Conservation (phyloP, 2,329 filamentous ascomycete genomes). For the Venturia asperata region DNA sequence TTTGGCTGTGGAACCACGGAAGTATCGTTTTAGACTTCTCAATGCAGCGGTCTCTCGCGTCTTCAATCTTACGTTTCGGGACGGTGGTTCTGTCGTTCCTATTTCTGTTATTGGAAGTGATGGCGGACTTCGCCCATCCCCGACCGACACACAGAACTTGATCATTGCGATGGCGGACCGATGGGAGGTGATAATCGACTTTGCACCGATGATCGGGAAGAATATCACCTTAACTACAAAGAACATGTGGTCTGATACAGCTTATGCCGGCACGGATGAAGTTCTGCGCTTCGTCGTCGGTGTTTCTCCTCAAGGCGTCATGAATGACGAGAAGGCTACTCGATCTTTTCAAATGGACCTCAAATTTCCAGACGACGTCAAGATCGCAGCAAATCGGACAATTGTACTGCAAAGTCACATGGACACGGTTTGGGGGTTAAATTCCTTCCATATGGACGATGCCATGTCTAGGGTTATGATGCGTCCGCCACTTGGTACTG, state of each 20-base stretch:
- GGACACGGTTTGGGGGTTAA: constrained; percentile 16
- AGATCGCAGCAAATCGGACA: constrained; percentile 1
- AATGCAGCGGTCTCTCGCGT: constrained; percentile 1
- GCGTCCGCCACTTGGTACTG: constrained; percentile 12
- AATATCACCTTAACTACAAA: constrained; percentile 38
- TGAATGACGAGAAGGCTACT: constrained; percentile 18
- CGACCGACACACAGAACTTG: constrained; percentile 39
- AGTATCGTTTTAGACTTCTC: constrained; percentile 51
- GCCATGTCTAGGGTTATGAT: constrained; percentile 17
- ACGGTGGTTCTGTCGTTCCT: constrained; percentile 29
- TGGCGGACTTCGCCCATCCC: constrained; percentile 43
- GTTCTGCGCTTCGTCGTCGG: constrained; percentile 41
- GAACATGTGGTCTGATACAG: constrained; percentile 42
- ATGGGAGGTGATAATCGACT: constrained; percentile 53
- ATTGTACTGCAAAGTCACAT: constrained; percentile 13
- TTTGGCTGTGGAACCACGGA: constrained; percentile 51
- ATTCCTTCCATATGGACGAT: constrained; percentile 16
- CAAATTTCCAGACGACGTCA: constrained; percentile 13
- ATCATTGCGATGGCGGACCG: constrained; percentile 50
- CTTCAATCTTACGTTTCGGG: constrained; percentile 39
- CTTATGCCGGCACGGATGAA: constrained; percentile 42
- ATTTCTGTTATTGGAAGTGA: constrained; percentile 52
- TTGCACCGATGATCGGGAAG: constrained; percentile 42
- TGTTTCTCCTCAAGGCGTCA: constrained; percentile 23
- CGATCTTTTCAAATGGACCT: constrained; percentile 2